Evolutionary conservation across 805 yeast species (phyloP).

Genomic region (Lipomyces anomalus): DNA sequence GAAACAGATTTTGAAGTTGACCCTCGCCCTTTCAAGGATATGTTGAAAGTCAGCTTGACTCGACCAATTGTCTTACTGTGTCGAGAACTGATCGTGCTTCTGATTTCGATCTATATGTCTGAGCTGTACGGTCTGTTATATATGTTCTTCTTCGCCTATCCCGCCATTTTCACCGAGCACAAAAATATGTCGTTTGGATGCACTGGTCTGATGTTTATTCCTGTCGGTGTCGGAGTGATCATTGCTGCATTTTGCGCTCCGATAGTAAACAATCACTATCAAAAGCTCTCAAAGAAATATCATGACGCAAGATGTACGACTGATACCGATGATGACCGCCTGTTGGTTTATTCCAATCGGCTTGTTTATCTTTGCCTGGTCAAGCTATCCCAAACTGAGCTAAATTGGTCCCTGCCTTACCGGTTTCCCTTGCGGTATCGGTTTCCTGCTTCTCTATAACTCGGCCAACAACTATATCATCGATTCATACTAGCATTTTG

Average conservation of each 20-base stretch:
- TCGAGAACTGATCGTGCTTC: slow-evolving; percentile 41
- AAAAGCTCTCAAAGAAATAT: slow-evolving; percentile 34
- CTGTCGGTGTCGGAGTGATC: slow-evolving; percentile 70
- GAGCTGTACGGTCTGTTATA: slow-evolving; percentile 46
- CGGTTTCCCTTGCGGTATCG: slow-evolving; percentile 39
- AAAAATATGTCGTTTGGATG: slow-evolving; percentile 49
- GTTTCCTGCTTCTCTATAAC: slow-evolving; percentile 46
- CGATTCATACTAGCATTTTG: slow-evolving; percentile 41
- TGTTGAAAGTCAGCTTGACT: slow-evolving; percentile 59
- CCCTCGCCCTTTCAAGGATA: slow-evolving; percentile 60
- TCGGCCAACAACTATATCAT: slow-evolving; percentile 55
- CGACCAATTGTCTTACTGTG: slow-evolving; percentile 69
- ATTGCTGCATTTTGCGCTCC: slow-evolving; percentile 43
- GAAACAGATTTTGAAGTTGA: slow-evolving; percentile 65
- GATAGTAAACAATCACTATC: slow-evolving; percentile 32
- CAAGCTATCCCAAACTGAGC: slow-evolving; percentile 44
- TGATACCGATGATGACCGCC: slow-evolving; percentile 56
- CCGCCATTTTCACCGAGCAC: slow-evolving; percentile 50
- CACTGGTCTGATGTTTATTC: slow-evolving; percentile 61
- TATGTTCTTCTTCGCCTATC: slow-evolving; percentile 60
- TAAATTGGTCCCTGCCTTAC: slow-evolving; percentile 52
- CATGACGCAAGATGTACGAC: slow-evolving; percentile 52
- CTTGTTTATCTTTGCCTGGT: slow-evolving; percentile 56
- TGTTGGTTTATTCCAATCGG: slow-evolving; percentile 49
- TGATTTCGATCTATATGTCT: slow-evolving; percentile 45